Evolutionary conservation across 129 eudicot genomes (phyloP).

Genomic region (carrot (Daucus carota)): DNA sequence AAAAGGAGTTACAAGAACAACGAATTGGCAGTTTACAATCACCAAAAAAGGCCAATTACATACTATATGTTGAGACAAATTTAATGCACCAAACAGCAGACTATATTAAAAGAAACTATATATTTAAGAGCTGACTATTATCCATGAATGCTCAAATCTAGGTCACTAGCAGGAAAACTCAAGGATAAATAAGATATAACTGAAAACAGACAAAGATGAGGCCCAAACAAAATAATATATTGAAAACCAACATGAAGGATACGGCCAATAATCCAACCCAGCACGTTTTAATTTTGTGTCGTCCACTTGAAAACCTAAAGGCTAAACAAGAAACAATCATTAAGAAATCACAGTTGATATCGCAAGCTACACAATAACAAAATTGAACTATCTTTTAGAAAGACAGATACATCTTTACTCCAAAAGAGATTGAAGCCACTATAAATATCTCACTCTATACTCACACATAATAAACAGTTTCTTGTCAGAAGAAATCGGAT

Average conservation of each 20-base stretch:
- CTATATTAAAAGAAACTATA: neutral
- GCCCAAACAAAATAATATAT: neutral
- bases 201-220: neutral
- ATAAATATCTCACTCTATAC: neutral
- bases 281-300: constrained; percentile 93
- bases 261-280: constrained; percentile 99
- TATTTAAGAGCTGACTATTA: neutral
- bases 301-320: constrained; percentile 79
- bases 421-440: neutral
- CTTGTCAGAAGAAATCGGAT: neutral
- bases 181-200: neutral
- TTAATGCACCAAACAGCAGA: neutral
- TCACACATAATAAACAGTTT: neutral
- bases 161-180: neutral
- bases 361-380: neutral
- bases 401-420: neutral
- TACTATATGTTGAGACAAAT: neutral
- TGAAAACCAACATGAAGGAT: constrained; percentile 38
- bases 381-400: neutral
- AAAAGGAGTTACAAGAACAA: neutral
- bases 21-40: neutral
- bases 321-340: constrained; percentile 44
- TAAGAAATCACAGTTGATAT: neutral
- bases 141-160: neutral
- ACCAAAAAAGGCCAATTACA: neutral